phyloP scores from a whole-genome alignment of 306 rosid genomes.

The Casuarina cunninghamiana region DNA sequence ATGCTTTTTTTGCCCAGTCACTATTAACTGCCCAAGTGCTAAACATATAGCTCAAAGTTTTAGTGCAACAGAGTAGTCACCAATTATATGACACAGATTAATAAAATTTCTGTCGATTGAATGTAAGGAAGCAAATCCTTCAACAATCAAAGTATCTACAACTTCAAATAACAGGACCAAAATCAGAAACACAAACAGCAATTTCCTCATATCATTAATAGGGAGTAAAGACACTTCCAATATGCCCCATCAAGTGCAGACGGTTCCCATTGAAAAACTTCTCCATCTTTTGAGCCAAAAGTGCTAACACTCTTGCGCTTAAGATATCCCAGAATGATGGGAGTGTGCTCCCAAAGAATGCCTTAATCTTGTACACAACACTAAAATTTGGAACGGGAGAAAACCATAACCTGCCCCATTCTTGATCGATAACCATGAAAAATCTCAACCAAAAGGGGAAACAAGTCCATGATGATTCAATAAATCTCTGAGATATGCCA shows the following conservation, averaged over 20 bases:
- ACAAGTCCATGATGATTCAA: neutral
- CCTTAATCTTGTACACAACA: neutral
- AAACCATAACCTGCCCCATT: neutral
- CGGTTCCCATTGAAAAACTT: neutral
- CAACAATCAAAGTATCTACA: conserved; percentile 10
- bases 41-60: neutral
- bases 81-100: neutral
- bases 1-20: neutral
- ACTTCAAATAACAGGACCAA: conserved; percentile 5
- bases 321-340: neutral
- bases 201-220: conserved; percentile 1
- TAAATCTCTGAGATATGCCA: neutral
- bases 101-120: neutral
- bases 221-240: neutral
- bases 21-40: neutral
- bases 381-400: neutral
- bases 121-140: neutral
- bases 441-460: neutral
- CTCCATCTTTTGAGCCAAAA: neutral
- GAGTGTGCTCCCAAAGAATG: neutral
- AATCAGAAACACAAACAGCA: conserved; percentile 14
- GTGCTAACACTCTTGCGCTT: neutral
- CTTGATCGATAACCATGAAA: neutral
- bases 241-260: neutral
- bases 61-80: neutral